These are phyloP conservation scores for Croton setiger DNA, from an alignment of 441 rosid genomes.

Conservation along the genomic window DNA sequence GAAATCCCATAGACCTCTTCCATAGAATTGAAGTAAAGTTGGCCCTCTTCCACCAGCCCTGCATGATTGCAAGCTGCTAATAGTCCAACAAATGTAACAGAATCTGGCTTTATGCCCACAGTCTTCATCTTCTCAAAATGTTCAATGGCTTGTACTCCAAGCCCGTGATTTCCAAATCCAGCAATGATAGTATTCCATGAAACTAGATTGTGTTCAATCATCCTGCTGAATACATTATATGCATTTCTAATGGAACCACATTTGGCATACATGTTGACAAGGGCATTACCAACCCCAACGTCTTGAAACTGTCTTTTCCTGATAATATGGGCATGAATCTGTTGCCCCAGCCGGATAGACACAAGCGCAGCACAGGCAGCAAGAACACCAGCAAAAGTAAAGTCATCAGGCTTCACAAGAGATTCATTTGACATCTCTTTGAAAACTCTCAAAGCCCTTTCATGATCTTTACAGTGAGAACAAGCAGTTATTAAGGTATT, in stretches of 20 bases:
- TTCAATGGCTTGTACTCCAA: slow-evolving; percentile 42
- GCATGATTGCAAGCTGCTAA: slow-evolving; percentile 64
- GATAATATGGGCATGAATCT: slow-evolving; percentile 50
- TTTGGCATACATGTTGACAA: slow-evolving; percentile 70
- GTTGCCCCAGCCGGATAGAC: slow-evolving; percentile 46
- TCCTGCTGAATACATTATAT: slow-evolving; percentile 34
- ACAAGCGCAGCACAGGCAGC: slow-evolving; percentile 54
- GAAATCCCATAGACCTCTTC: slow-evolving; percentile 39
- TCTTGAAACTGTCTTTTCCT: slow-evolving; percentile 38
- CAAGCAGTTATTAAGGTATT: slow-evolving; percentile 46
- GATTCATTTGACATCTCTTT: slow-evolving; percentile 34
- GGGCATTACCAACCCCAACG: slow-evolving; percentile 49
- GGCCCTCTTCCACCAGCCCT: slow-evolving; percentile 55
- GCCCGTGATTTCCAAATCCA: slow-evolving; percentile 58
- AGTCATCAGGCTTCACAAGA: slow-evolving; percentile 38
- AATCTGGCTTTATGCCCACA: slow-evolving; percentile 42
- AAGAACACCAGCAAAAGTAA: slow-evolving; percentile 44
- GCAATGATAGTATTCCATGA: slow-evolving; percentile 70
- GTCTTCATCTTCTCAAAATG: slow-evolving; percentile 46
- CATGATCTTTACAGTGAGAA: slow-evolving; percentile 38
- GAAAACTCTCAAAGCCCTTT: slow-evolving; percentile 41
- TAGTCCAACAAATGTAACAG: slow-evolving; percentile 53
- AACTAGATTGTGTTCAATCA: slow-evolving; percentile 42
- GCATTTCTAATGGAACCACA: slow-evolving; percentile 54
- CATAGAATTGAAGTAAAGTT: slow-evolving; percentile 42